Conservation (phyloP, 345 rosid species). For the Trapa incisa region DNA sequence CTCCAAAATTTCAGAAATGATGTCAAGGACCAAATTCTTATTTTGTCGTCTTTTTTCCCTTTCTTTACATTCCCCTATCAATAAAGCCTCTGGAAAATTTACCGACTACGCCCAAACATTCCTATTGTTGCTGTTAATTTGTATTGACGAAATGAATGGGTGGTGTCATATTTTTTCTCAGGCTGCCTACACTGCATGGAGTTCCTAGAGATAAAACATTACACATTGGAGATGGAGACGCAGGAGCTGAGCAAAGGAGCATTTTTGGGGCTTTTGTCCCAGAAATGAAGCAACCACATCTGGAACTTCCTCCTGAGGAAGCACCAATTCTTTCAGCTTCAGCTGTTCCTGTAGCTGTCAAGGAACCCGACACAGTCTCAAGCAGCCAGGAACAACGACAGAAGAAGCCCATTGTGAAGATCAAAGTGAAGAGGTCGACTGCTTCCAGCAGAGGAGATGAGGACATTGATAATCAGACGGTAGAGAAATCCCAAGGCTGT, state of each 20-base stretch:
- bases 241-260: constrained; percentile 43
- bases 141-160: neutral
- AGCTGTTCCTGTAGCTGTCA: constrained; percentile 28
- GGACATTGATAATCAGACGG: constrained; percentile 43
- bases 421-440: constrained; percentile 56
- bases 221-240: constrained; percentile 43
- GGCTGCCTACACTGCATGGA: constrained; percentile 77
- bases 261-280: constrained; percentile 30
- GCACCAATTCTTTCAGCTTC: constrained; percentile 16
- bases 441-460: constrained; percentile 63
- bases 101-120: too few relatives aligned
- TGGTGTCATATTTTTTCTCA: constrained; percentile 21
- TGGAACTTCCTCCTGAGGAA: constrained; percentile 22
- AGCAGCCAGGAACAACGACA: constrained; percentile 42
- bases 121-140: neutral
- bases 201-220: constrained; percentile 57
- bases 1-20: too few relatives aligned
- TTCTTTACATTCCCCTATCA: neutral
- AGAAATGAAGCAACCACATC: constrained; percentile 16
- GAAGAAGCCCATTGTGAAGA: constrained; percentile 32
- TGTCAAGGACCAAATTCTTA: too few relatives aligned
- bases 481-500: constrained; percentile 55
- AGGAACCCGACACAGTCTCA: constrained; percentile 42
- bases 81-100: too few relatives aligned
- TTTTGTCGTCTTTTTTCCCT: neutral